A percentile compares a stretch with the other conserved stretches of the same genome.
These are phyloP conservation scores for Skeletonema menzelii DNA, from an alignment of 108 stramenopile genomes.

Conservation along the genomic window DNA sequence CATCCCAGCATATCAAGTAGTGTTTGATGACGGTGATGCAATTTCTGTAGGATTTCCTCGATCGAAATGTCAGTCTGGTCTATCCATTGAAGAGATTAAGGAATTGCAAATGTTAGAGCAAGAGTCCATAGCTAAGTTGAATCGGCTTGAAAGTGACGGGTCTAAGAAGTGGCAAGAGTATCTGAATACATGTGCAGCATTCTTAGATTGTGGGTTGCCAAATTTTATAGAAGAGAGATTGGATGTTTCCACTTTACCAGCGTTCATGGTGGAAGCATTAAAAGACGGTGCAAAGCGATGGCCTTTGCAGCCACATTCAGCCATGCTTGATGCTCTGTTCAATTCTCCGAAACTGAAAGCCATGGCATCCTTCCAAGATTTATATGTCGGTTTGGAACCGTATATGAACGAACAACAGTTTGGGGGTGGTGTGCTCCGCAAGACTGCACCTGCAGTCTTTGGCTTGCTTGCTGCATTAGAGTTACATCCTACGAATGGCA, in stretches of 20 bases:
- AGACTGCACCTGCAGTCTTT: conserved; percentile 92
- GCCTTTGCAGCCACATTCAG: conserved; percentile 82
- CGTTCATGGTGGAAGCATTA: conserved; percentile 65
- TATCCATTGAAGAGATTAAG: conserved; percentile 10
- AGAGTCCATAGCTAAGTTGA: conserved; percentile 54
- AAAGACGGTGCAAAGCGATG: conserved; percentile 59
- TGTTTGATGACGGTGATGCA: conserved; percentile 79
- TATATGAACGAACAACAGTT: conserved; percentile 50
- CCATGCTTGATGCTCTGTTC: conserved; percentile 66
- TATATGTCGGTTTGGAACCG: conserved; percentile 91
- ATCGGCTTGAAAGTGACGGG: conserved; percentile 63
- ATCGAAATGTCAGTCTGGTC: not conserved
- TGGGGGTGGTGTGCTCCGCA: conserved; percentile 64
- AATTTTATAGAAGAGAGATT: conserved; percentile 85
- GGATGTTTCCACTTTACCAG: conserved; percentile 64
- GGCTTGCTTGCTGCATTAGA: conserved; percentile 90
- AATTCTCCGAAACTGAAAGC: conserved; percentile 70
- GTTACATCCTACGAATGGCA: conserved; percentile 73
- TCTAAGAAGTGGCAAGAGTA: conserved; percentile 71
- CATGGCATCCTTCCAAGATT: conserved; percentile 89
- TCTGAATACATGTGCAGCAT: conserved; percentile 65
- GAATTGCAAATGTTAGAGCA: conserved; percentile 20
- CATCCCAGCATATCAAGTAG: conserved; percentile 78
- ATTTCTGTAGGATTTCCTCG: conserved; percentile 73
- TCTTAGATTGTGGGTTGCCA: conserved; percentile 76